A percentile compares a stretch with the other conserved stretches of the same genome.
Conservation (phyloP, 2,329 filamentous ascomycete genomes). For the Cadophora gregata region DNA sequence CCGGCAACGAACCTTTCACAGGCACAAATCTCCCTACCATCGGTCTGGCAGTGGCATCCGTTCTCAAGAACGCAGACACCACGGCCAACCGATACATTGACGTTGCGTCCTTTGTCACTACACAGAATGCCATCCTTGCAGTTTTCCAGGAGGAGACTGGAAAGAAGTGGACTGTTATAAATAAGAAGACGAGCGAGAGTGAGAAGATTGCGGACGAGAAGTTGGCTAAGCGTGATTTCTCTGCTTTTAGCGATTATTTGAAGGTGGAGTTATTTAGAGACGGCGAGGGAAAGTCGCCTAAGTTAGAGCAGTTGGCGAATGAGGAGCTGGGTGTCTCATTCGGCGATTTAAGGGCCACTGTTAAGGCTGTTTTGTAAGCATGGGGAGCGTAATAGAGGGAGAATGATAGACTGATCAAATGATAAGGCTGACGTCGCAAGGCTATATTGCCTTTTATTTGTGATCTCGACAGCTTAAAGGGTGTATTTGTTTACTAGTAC, state of each 20-base stretch:
- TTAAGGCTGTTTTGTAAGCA: conserved; percentile 3
- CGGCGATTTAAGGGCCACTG: conserved; percentile 16
- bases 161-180: conserved; percentile 40
- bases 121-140: conserved; percentile 45
- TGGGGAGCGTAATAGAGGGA: neutral
- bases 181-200: conserved; percentile 19
- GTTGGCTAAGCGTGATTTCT: conserved; percentile 31
- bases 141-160: conserved; percentile 41
- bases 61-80: conserved; percentile 45
- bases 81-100: conserved; percentile 44
- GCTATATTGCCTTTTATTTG: too few relatives aligned
- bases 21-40: conserved; percentile 39
- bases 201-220: conserved; percentile 28
- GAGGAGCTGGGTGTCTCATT: conserved; percentile 15
- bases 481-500: too few relatives aligned
- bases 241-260: conserved; percentile 11
- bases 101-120: conserved; percentile 43
- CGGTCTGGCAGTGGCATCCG: conserved; percentile 43
- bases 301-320: conserved; percentile 8
- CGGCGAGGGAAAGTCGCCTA: neutral
- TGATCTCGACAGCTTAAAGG: too few relatives aligned
- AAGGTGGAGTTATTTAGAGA: conserved; percentile 7
- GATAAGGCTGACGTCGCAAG: too few relatives aligned
- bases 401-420: too few relatives aligned
- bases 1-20: conserved; percentile 38